Evolutionary conservation across 2,329 filamentous ascomycete genomes (phyloP), one percentile per base, ranked within the genome.

Genomic region (Orbilia brochopaga): DNA sequence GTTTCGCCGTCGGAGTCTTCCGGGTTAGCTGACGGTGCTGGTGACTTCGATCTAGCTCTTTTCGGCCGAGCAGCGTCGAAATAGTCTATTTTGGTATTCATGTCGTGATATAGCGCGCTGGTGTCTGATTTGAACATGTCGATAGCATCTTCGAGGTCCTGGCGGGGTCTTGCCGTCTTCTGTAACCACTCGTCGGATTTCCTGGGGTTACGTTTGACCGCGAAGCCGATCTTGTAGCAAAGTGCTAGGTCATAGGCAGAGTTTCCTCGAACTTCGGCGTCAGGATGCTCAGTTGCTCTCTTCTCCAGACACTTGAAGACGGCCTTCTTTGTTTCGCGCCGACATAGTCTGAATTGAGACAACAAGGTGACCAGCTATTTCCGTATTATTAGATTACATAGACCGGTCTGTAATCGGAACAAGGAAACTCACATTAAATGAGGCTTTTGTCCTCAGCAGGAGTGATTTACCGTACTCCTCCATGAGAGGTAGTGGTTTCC

Each of bases 191-290:
- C 21, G 19, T 21, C 56, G n/a, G 56, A 32, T 46, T 50, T 15
- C 24, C 2, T 10, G 13, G 21, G 21, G n/a, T 59, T 32, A 17
- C 30, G 24, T 2, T 30, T 23, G 1, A 46, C 48, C 10, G 23
- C 56, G 23, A 59, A 59, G 42, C 56, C 56, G 27, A 59, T 59
- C 5, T 50, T 35, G 56, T 59, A 59, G 42, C 40, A 59, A 7
- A 59, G 44, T 7, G 56, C 56, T 7, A 59, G 27, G 10, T 59
- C 56, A 37, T 50, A 59, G 35, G 56, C 56, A 2, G 56, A 44
- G 2, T 59, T 59, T 51, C 48, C 23, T 10, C 15, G n/a, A 13
- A 21, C 51, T 1, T 15, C 17, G 6, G 23, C 27, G 30, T 51
- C 44, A 19, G 15, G 19, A 17, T 30, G 15, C 1, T 17, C 37